Evolutionary conservation across 1,284 basidiomycete species (phyloP), one percentile per base, ranked within the genome.

Genomic region (Puccinia brachypodii): DNA sequence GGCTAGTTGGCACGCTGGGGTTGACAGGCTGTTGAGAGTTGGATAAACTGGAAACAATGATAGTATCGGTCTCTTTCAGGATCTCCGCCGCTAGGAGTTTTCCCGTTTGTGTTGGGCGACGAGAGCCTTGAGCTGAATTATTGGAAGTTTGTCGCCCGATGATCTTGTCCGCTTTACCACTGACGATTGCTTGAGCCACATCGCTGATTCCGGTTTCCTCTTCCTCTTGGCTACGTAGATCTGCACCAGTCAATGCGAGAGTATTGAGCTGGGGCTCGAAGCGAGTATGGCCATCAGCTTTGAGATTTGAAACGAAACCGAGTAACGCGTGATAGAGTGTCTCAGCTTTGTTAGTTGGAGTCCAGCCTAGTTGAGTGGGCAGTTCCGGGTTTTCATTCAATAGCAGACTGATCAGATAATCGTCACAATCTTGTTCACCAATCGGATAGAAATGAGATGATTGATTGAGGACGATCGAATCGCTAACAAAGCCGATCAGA

Each of bases 201-300:
- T 82, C 71, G 22, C 60, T 71, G 44, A 76, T 80, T 36, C 47
- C 68, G 33, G 33, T 50, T 33, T 80, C 68, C 44, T 72, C 68
- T 36, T 80, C 68, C n/a, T 73, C 69, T 31, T n/a, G 31, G 44
- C 71, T 71, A 11, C 42, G 53, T 13, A 66, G 53, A 22, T 42
- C 28, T 73, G 38, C 28, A n/a, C 14, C 31, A 31, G 44, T 47
- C 6, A 56, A 53, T 42, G 36, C 44, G n/a, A 80, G 68, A n/a
- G 28, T 53, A 40, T 72, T 44, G 28, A 82, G 81, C 38, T 71
- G 50, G 31, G 81, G 76, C 31, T 75, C 47, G 60, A 78, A 78
- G 42, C 71, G 66, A 58, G 76, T 83, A 50, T 76, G 80, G n/a
- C 64, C 64, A 73, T 82, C 71, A 22, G 72, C 40, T 75, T 78